A percentile compares a stretch with the other conserved stretches of the same genome.
Evolutionary conservation across 208 protist genomes (phyloP).

Genomic region (Naegleria lovaniensis): DNA sequence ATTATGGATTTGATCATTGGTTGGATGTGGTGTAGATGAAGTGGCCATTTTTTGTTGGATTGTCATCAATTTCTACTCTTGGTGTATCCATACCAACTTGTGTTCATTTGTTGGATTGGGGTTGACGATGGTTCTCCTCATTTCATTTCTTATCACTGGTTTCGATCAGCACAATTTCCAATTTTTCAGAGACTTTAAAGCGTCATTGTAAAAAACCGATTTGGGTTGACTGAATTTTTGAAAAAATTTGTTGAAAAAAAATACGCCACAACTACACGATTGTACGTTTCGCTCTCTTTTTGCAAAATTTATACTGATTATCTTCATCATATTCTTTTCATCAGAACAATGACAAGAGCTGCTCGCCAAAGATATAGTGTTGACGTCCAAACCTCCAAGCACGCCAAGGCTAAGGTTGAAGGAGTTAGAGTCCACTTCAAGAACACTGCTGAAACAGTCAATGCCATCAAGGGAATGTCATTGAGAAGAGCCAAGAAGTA

Average conservation of each 20-base stretch:
- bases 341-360: not conserved
- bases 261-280: not conserved
- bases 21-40: too few relatives aligned
- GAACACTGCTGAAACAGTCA: constrained; percentile 85
- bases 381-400: not conserved
- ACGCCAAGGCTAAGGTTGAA: constrained; percentile 48
- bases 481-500: constrained; percentile 80
- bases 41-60: too few relatives aligned
- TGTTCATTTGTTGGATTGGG: too few relatives aligned
- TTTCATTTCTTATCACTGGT: too few relatives aligned
- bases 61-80: too few relatives aligned
- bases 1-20: too few relatives aligned
- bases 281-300: not conserved
- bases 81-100: too few relatives aligned
- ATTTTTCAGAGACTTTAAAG: too few relatives aligned
- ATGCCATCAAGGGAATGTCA: constrained; percentile 81
- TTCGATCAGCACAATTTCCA: too few relatives aligned
- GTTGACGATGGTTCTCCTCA: too few relatives aligned
- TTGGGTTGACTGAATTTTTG: not conserved
- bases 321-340: not conserved
- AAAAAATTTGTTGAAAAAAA: constrained; percentile 3
- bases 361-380: not conserved
- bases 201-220: too few relatives aligned
- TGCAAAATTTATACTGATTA: not conserved
- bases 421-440: constrained; percentile 86